Evolutionary conservation across 179 eudicot species (phyloP).

Genomic region (Gypsophila paniculata): DNA sequence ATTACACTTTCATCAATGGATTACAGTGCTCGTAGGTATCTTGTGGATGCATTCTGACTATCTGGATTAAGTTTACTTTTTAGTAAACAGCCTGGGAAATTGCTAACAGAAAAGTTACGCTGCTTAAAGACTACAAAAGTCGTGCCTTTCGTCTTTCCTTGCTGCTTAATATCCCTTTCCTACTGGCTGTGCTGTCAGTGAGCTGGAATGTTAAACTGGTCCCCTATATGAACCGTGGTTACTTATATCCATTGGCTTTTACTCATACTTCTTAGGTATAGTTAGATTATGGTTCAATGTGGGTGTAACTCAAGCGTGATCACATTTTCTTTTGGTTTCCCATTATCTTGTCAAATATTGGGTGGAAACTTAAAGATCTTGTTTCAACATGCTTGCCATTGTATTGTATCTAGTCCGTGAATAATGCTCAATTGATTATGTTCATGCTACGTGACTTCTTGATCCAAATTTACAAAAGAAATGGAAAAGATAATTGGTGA

Average conservation of each 20-base stretch:
- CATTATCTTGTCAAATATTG: background rate
- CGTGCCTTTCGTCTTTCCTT: constrained; percentile 1
- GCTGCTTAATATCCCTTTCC: background rate
- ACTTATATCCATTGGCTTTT: background rate
- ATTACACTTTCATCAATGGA: background rate
- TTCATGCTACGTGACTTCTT: background rate
- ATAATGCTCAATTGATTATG: background rate
- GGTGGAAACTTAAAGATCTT: background rate
- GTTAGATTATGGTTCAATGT: background rate
- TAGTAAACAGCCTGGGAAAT: background rate
- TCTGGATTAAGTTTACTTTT: background rate
- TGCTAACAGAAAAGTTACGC: too few species aligned
- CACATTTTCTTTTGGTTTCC: background rate
- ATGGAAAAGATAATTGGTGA: background rate
- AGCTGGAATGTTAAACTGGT: background rate
- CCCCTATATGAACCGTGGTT: background rate
- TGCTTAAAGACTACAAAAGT: background rate
- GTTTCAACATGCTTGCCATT: background rate
- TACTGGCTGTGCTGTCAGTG: background rate
- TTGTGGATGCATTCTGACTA: background rate
- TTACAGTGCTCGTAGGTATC: background rate
- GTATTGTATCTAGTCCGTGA: background rate
- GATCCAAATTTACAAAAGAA: constrained; percentile 5
- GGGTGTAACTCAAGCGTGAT: background rate
- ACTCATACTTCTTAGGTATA: background rate